Conservation (phyloP, 2,329 filamentous ascomycete species). For the Aureobasidium lini region DNA sequence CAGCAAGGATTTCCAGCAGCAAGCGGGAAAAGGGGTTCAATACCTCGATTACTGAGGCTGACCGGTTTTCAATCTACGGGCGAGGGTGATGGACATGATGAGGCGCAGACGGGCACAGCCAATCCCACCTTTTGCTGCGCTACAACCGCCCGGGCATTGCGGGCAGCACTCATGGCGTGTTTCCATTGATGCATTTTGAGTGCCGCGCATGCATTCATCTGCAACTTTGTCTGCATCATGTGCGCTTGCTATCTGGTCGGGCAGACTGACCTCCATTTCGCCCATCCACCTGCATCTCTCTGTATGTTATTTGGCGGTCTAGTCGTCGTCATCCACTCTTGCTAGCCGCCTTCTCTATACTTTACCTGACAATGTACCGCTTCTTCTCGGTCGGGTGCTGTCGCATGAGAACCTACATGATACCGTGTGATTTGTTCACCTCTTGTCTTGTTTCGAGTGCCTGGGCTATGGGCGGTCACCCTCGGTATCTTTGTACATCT, state of each 20-base stretch:
- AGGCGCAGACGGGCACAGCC: conserved; percentile 6
- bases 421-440: not conserved
- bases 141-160: conserved; percentile 2
- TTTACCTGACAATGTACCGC: not conserved
- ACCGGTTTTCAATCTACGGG: not conserved
- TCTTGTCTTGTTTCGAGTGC: not conserved
- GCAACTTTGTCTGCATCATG: conserved; percentile 9
- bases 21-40: not conserved
- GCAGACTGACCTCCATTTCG: not conserved
- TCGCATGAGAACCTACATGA: not conserved
- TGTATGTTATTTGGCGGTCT: not conserved
- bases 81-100: not conserved
- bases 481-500: not conserved
- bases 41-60: not conserved
- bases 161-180: conserved; percentile 1
- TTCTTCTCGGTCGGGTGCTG: not conserved
- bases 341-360: not conserved
- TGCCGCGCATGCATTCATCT: not conserved
- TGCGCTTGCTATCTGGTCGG: conserved; percentile 1
- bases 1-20: not conserved
- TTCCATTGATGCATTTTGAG: not conserved
- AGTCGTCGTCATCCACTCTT: not conserved
- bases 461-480: not conserved
- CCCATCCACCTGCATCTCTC: not conserved
- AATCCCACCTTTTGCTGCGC: conserved; percentile 5